Evolutionary conservation across 345 rosid genomes (phyloP), one percentile per base, ranked within the genome.

Genomic region (Populus simonii): DNA sequence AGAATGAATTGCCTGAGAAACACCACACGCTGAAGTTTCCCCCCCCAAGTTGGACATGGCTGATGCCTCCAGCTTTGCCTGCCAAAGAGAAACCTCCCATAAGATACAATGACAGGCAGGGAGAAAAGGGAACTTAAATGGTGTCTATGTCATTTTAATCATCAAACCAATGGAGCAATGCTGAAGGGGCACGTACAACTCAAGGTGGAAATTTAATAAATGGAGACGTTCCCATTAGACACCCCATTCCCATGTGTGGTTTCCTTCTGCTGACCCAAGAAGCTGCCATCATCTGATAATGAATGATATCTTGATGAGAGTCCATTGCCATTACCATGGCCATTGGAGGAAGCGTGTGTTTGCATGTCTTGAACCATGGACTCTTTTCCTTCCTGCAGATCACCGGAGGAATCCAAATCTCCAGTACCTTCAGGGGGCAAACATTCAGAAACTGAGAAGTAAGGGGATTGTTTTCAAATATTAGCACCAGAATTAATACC

Each of bases 1-100:
- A 90, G 93, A 90, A 90, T 88, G 93, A 90, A 71, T 90, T 90
- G 91, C 91, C 93, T 78, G 87, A 74, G 84, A 75, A 69, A 71
- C 72, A 27, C 76, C 79, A 23, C 61, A 16, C 75, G 22, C 2
- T 17, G 31, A 73, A 66, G 2, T 77, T 17, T 35, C 68, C 68
- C 74, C 66, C 73, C 77, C 59, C 78, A 23, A 41, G 78, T 47
- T 5, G 57, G 6, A 13, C 43, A 70, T 70, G 41, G 66, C 68
- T 18, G 43, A 49, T 10, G 2, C 38, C 75, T 77, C 80, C 77
- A 78, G 79, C 77, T 65, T 75, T 41, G 45, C 84, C 85, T 80
- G 78, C 71, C 43, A 22, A 38, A 35, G 66, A 76, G 1, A 76
- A 80, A 41, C 33, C 73, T 27, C 38, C 66, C 31, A 15, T 81